These are phyloP conservation scores for Amorphotheca resinae DNA, from an alignment of 495 filamentous ascomycete species.

Conservation along the genomic window DNA sequence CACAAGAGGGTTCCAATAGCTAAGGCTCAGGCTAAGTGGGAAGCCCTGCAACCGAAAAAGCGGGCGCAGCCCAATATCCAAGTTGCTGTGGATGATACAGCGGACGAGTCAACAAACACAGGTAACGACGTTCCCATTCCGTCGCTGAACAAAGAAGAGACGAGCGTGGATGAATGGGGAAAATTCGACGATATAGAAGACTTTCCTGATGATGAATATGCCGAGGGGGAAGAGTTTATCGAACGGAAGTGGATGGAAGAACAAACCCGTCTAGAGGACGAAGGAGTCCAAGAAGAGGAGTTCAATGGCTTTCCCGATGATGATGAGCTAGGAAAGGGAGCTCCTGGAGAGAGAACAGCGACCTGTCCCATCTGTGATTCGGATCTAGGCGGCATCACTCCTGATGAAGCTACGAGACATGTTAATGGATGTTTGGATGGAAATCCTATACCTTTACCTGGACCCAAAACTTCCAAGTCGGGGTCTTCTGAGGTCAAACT, in stretches of 20 bases:
- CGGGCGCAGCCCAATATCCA: constrained; percentile 9
- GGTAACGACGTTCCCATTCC: constrained; percentile 12
- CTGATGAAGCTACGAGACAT: constrained; percentile 53
- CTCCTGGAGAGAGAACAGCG: constrained; percentile 22
- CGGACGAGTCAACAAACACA: not conserved
- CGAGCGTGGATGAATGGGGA: constrained; percentile 42
- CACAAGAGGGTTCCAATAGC: constrained; percentile 12
- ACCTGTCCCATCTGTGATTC: constrained; percentile 68
- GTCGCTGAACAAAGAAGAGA: constrained; percentile 42
- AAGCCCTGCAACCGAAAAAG: constrained; percentile 15
- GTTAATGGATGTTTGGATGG: constrained; percentile 93
- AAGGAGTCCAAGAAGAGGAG: constrained; percentile 32
- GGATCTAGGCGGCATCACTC: constrained; percentile 43
- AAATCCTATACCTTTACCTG: constrained; percentile 42
- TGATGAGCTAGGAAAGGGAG: constrained; percentile 3
- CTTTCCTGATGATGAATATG: constrained; percentile 29
- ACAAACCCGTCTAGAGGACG: constrained; percentile 17
- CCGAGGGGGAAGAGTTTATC: constrained; percentile 18
- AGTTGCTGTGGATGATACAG: not conserved
- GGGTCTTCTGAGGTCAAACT: constrained; percentile 17
- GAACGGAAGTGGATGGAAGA: constrained; percentile 21
- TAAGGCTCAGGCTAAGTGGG: constrained; percentile 11
- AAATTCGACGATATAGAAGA: constrained; percentile 57
- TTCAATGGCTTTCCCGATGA: constrained; percentile 8
- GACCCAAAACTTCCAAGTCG: constrained; percentile 3